Evolutionary conservation across 2,329 filamentous ascomycete genomes (phyloP), one percentile per base, ranked within the genome.

Genomic region (Xylariomycetidae sp.): DNA sequence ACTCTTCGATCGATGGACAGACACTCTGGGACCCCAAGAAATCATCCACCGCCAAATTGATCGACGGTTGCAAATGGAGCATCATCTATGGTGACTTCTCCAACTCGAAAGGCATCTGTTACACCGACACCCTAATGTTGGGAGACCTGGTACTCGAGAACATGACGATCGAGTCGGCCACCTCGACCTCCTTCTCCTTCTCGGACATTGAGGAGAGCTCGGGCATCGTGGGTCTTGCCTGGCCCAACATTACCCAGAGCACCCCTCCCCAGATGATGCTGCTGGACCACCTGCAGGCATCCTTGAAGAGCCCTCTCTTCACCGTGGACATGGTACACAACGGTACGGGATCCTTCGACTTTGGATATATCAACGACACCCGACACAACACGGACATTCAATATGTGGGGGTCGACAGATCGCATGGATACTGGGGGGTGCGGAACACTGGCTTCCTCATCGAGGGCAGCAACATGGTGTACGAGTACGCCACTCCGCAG

Each of bases 221-320:
- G 3, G 74, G 73, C 28, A 61, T 78, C 17, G 53, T 77, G 40
- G 74, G 74, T 13, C 58, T 78, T 9, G 68, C 67, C 30, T 68
- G 70, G 50, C 58, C 55, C 16, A 59, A 66, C 17, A 52, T 63
- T 14, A 69, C 63, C 44, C 67, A 67, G 30, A 62, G 69, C 12
- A 39, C 46, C 6, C 70, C 69, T 2, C 50, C 50, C 0, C 62
- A 64, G 39, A 63, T 63, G 4, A 62, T 63, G 3, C 58, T 75
- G 12, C 53, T 76, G 16, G 62, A 71, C 27, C 51, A 61, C 6
- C 58, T 77, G 10, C 51, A 54, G 9, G 53, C 62, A 0, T 53
- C 59, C 1, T 57, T 75, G 13, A 49, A 61, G 8, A 27, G 52
- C 3, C 58, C 64, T 4, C 42, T 73, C 26, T 73, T 77, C 49